phyloP scores from a whole-genome alignment of 2,329 filamentous ascomycete species.

The Ophiostoma quercus region DNA sequence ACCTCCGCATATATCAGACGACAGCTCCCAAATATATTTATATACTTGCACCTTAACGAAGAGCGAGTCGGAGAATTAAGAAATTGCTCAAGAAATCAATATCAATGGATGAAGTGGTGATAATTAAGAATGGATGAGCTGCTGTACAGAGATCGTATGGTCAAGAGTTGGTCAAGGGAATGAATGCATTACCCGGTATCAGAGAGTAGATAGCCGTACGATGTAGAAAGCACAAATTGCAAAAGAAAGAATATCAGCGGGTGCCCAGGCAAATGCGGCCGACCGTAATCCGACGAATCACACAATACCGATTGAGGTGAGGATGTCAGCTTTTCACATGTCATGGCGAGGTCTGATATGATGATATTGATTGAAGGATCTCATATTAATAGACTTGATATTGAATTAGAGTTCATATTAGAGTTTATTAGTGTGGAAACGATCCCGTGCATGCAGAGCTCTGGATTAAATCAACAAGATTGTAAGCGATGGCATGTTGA shows the following conservation, averaged over 20 bases:
- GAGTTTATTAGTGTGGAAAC: neutral
- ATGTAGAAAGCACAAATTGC: neutral
- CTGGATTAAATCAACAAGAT: neutral
- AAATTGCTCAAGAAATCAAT: neutral
- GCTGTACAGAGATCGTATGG: neutral
- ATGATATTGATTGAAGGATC: neutral
- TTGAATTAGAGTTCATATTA: neutral
- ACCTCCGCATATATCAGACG: neutral
- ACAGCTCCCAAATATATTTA: neutral
- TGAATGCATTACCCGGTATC: neutral
- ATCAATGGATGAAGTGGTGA: neutral
- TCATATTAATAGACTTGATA: neutral
- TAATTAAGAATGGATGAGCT: neutral
- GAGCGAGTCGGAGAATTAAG: neutral
- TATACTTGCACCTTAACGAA: neutral
- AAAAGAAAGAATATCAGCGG: neutral
- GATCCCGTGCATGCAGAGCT: too few species aligned
- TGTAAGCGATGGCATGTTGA: neutral
- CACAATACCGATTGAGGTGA: neutral
- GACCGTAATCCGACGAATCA: neutral
- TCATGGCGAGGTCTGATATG: neutral
- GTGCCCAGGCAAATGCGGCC: neutral
- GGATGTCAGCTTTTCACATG: neutral
- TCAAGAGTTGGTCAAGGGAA: neutral
- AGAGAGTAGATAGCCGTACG: too few species aligned